Evolutionary conservation across 805 yeast species (phyloP), one percentile per base, ranked within the genome.

Genomic region (Tetrapisispora namnaoensis): DNA sequence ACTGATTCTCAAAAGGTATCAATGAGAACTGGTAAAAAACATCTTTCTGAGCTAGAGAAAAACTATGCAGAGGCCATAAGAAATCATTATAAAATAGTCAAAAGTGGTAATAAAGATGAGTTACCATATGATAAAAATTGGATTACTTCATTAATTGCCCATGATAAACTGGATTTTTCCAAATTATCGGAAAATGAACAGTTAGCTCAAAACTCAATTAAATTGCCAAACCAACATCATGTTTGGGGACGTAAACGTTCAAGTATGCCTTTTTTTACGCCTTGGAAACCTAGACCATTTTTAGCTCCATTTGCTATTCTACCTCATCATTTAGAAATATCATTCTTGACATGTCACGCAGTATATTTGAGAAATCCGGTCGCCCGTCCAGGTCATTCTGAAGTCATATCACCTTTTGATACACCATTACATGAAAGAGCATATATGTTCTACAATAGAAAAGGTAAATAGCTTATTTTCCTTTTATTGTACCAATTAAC

Each of bases 311-410:
- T 89, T 68, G 93, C 97, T 13, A 78, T 93, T 51, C 75, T 87
- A 60, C 99, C 99, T 28, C 82, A 86, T 53, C 98, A 93, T 68
- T 72, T 93, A 48, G 98, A 93, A 70, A 72, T 93, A 42, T 86
- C 95, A 21, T 91, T 86, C 67, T 77, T 78, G 53, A 88, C 97
- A 5, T 91, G 98, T 65, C 96, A 90, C 66, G 97, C 96, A 5
- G 85, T 93, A n/a, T 93, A 91, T 68, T 70, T 93, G 66, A 83
- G 97, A 69, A 95, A 93, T 66, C 99, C 99, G 16, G 89, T 93
- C 45, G 95, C 97, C 14, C 80, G 97, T 66, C 96, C 97, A 7
- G 97, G 96, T 49, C 90, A 86, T 63, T 85, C 96, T 32, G 99
- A 93, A 72, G 95, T 93, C 51, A 86, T 93, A 53, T 74, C 96